These are phyloP conservation scores for Xylaria sp. DNA, from an alignment of 495 filamentous ascomycete species.

Conservation along the genomic window DNA sequence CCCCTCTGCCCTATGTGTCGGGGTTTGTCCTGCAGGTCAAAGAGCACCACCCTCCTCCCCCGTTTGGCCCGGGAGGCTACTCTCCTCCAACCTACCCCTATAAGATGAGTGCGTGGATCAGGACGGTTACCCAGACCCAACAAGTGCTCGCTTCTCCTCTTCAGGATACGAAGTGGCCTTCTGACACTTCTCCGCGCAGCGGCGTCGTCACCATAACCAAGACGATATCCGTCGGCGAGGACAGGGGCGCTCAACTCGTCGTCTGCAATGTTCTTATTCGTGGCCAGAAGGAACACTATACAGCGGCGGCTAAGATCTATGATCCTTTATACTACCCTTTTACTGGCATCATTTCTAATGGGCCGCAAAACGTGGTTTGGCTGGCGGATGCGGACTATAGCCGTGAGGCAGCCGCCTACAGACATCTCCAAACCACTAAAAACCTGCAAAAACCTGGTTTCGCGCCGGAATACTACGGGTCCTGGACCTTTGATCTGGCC, in stretches of 20 bases:
- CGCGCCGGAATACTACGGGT: slow-evolving; percentile 26
- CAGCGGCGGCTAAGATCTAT: slow-evolving; percentile 31
- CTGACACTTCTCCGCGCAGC: background rate
- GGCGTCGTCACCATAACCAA: background rate
- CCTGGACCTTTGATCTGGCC: slow-evolving; percentile 24
- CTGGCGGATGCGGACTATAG: slow-evolving; percentile 29
- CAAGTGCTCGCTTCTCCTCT: background rate
- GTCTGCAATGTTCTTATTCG: background rate
- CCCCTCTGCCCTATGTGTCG: background rate
- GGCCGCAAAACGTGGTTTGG: background rate
- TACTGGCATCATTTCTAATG: background rate
- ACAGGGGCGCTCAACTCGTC: background rate
- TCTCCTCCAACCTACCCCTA: background rate
- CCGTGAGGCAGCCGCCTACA: slow-evolving; percentile 28
- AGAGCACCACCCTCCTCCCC: background rate
- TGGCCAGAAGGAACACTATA: background rate
- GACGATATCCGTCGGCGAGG: background rate
- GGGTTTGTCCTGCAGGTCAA: background rate
- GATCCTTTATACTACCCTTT: slow-evolving; percentile 33
- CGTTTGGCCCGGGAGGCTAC: background rate
- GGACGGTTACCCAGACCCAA: background rate
- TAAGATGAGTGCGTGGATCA: too few species aligned
- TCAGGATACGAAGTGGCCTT: background rate
- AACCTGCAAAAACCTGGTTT: slow-evolving; percentile 19
- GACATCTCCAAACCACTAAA: background rate